phyloP scores from a whole-genome alignment of 1,139 yeast genomes.

The Kazachstania sp. region DNA sequence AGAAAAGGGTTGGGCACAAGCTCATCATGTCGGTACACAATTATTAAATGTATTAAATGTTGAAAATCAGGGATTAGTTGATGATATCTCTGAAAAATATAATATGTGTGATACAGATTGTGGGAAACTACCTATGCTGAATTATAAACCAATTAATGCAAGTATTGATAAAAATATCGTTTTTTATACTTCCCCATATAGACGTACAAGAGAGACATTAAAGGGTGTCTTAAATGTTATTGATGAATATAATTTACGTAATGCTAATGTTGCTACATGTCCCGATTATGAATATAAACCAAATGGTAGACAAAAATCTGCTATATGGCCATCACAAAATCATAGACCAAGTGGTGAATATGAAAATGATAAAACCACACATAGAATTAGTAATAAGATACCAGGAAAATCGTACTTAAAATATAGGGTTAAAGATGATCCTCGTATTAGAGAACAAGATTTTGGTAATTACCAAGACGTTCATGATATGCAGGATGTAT shows the following conservation, averaged over 20 bases:
- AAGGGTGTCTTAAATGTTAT: slow-evolving; percentile 57
- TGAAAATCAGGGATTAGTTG: slow-evolving; percentile 35
- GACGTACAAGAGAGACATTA: slow-evolving; percentile 74
- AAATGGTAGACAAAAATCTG: slow-evolving; percentile 17
- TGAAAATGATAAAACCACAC: slow-evolving; percentile 18
- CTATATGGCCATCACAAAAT: slow-evolving; percentile 19
- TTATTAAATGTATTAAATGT: slow-evolving; percentile 45
- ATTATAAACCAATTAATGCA: slow-evolving; percentile 8
- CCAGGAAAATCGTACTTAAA: slow-evolving; percentile 37
- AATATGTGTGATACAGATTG: slow-evolving; percentile 7
- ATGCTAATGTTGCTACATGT: slow-evolving; percentile 8
- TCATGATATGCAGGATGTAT: slow-evolving; percentile 55
- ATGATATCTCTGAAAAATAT: slow-evolving; percentile 17
- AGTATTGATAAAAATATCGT: slow-evolving; percentile 30
- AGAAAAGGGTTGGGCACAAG: slow-evolving; percentile 57
- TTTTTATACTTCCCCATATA: slow-evolving; percentile 78
- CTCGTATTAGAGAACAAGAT: slow-evolving; percentile 87
- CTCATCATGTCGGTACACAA: slow-evolving; percentile 56
- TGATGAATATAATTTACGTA: slow-evolving; percentile 32
- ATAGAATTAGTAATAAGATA: slow-evolving; percentile 5
- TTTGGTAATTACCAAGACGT: slow-evolving; percentile 76
- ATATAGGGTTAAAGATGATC: slow-evolving; percentile 66
- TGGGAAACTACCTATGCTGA: slow-evolving; percentile 6
- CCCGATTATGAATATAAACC: slow-evolving; percentile 17
- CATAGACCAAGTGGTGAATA: slow-evolving; percentile 20